A percentile compares a stretch with the other conserved stretches of the same genome.
These are phyloP conservation scores for Pseudogymnoascus sp. DNA, from an alignment of 2,329 filamentous ascomycete species.

Conservation along the genomic window DNA sequence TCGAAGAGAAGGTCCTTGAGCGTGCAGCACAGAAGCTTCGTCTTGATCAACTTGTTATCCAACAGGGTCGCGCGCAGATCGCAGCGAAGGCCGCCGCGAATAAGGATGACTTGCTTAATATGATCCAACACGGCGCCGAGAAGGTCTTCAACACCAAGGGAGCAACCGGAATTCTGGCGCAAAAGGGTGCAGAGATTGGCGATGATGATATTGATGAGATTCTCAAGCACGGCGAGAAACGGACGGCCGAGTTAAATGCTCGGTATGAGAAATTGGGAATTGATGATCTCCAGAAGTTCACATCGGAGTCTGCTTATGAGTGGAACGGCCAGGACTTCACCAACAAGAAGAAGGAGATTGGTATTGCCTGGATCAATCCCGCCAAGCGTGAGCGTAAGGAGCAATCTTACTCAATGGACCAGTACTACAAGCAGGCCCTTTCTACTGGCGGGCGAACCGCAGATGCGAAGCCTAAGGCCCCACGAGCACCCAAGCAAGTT, in stretches of 20 bases:
- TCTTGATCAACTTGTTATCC: conserved; percentile 93
- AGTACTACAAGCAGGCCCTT: conserved; percentile 91
- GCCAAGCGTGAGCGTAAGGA: conserved; percentile 97
- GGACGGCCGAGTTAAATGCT: conserved; percentile 81
- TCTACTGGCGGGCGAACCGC: conserved; percentile 68
- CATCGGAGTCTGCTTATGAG: conserved; percentile 92
- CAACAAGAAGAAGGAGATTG: conserved; percentile 83
- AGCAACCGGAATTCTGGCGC: conserved; percentile 49
- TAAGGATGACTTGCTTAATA: conserved; percentile 90
- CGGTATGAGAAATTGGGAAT: conserved; percentile 96
- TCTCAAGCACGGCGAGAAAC: conserved; percentile 73
- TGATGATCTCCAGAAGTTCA: conserved; percentile 95
- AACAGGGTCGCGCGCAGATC: conserved; percentile 88
- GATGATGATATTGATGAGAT: conserved; percentile 91
- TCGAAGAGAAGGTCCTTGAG: conserved; percentile 96
- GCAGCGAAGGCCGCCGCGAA: conserved; percentile 85
- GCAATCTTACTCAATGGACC: conserved; percentile 96
- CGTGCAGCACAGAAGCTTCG: conserved; percentile 93
- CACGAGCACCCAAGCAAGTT: conserved; percentile 89
- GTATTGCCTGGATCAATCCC: conserved; percentile 94
- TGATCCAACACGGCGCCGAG: conserved; percentile 99
- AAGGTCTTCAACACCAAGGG: conserved; percentile 77
- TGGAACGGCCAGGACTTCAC: conserved; percentile 98
- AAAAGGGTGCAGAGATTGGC: conserved; percentile 54
- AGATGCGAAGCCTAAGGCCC: conserved; percentile 87